Conservation (phyloP, 176 grass and related monocot genomes). For the Microstegium vimineum region DNA sequence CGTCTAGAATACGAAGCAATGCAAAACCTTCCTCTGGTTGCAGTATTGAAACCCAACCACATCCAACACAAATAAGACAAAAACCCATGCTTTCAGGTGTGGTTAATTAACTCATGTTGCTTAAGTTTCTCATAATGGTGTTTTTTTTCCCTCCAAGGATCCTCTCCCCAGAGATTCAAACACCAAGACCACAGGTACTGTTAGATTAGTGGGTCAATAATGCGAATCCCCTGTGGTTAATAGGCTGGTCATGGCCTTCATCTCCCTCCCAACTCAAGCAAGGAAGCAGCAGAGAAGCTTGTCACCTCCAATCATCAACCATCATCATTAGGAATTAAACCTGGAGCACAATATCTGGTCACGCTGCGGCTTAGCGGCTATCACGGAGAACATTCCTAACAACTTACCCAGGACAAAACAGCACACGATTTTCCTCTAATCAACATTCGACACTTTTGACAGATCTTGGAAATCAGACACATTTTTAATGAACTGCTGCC, state of each 20-base stretch:
- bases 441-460: background rate
- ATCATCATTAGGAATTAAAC: background rate
- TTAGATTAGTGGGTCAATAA: slow-evolving; percentile 18
- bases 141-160: background rate
- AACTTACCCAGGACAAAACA: no score
- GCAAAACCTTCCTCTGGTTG: no score
- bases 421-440: background rate
- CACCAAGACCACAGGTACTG: background rate
- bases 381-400: slow-evolving; percentile 8
- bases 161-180: background rate
- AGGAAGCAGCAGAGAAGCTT: slow-evolving; percentile 28
- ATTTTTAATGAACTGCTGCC: background rate
- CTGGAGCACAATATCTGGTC: background rate
- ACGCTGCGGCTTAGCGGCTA: background rate
- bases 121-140: background rate
- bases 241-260: background rate
- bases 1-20: no score
- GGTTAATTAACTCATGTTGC: background rate
- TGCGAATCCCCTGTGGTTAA: background rate
- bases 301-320: background rate
- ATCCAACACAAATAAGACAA: slow-evolving; percentile 31
- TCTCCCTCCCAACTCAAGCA: background rate
- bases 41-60: background rate
- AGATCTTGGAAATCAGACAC: background rate
- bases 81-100: background rate